phyloP scores from a whole-genome alignment of 176 grass and related monocot species.

The Aegilops tauschii region DNA sequence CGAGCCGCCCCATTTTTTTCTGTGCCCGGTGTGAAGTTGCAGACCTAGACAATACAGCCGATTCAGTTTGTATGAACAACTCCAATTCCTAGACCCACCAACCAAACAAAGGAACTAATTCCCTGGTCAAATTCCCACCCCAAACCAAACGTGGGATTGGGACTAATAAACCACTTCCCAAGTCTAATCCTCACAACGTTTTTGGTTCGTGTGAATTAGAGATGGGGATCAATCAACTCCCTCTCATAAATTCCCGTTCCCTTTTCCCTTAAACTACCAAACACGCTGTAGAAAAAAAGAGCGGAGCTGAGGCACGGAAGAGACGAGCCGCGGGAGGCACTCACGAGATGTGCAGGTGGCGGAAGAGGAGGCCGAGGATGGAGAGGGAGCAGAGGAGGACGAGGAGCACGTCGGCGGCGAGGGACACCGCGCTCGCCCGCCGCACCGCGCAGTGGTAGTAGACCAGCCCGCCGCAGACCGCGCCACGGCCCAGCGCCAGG shows the following conservation, averaged over 20 bases:
- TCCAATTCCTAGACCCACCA: neutral
- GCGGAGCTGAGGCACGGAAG: neutral
- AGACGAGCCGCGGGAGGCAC: neutral
- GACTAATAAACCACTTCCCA: too few species aligned
- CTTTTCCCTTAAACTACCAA: too few species aligned
- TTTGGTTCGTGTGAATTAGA: too few species aligned
- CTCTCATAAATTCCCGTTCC: too few species aligned
- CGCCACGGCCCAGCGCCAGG: constrained; percentile 54
- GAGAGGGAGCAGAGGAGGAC: constrained; percentile 96
- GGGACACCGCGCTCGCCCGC: constrained; percentile 75
- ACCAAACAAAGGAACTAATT: too few species aligned
- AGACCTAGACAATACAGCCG: too few species aligned
- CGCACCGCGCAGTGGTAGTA: constrained; percentile 91
- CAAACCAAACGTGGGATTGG: too few species aligned
- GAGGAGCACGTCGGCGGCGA: constrained; percentile 82
- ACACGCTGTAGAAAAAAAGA: neutral
- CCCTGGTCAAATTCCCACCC: neutral
- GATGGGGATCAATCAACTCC: too few species aligned
- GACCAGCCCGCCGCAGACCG: constrained; percentile 72
- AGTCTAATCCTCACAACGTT: too few species aligned
- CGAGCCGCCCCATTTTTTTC: too few species aligned
- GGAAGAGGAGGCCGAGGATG: constrained; percentile 89
- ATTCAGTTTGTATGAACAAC: too few species aligned
- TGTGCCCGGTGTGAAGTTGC: too few species aligned
- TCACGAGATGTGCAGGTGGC: constrained; percentile 92